Evolutionary conservation across 208 protist species (phyloP).

Genomic region (Sergeia podlipaevii): DNA sequence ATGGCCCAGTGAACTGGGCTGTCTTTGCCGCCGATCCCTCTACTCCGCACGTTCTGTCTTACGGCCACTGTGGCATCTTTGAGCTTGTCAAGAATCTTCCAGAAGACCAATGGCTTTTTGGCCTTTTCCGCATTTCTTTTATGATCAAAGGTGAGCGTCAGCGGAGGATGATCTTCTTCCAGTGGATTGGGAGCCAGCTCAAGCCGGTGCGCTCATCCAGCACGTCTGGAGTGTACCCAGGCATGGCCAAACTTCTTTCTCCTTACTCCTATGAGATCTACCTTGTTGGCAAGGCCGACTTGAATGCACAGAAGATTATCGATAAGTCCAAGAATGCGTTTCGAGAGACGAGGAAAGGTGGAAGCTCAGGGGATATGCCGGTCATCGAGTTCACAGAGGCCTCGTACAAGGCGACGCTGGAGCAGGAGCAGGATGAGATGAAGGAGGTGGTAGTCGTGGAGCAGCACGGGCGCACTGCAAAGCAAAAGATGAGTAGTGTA

Average conservation of each 20-base stretch:
- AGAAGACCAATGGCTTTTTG: conserved; percentile 73
- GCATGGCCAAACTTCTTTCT: conserved; percentile 51
- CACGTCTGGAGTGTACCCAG: conserved; percentile 36
- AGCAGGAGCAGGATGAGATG: conserved; percentile 22
- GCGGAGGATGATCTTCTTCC: conserved; percentile 72
- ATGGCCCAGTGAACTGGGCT: conserved; percentile 80
- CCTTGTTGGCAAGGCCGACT: conserved; percentile 56
- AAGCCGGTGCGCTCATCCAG: conserved; percentile 27
- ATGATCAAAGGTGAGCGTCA: conserved; percentile 25
- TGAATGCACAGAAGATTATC: conserved; percentile 65
- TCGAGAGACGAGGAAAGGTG: conserved; percentile 3
- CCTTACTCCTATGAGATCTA: conserved; percentile 75
- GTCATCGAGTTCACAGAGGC: conserved; percentile 45
- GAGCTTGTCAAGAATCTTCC: conserved; percentile 74
- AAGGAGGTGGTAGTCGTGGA: conserved; percentile 11
- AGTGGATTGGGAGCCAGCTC: conserved; percentile 78
- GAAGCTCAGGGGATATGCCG: conserved; percentile 8
- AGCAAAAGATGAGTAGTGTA: too few species aligned
- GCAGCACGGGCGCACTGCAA: too few species aligned
- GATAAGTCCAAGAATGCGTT: conserved; percentile 70
- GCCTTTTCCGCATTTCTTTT: conserved; percentile 76
- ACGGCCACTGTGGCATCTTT: conserved; percentile 68
- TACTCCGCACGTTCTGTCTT: conserved; percentile 31
- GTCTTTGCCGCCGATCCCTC: conserved; percentile 56
- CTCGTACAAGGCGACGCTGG: conserved; percentile 33